A percentile compares a stretch with the other conserved stretches of the same genome.
These are phyloP conservation scores for Sutorius australiensis DNA, from an alignment of 768 basidiomycete species.

Conservation along the genomic window DNA sequence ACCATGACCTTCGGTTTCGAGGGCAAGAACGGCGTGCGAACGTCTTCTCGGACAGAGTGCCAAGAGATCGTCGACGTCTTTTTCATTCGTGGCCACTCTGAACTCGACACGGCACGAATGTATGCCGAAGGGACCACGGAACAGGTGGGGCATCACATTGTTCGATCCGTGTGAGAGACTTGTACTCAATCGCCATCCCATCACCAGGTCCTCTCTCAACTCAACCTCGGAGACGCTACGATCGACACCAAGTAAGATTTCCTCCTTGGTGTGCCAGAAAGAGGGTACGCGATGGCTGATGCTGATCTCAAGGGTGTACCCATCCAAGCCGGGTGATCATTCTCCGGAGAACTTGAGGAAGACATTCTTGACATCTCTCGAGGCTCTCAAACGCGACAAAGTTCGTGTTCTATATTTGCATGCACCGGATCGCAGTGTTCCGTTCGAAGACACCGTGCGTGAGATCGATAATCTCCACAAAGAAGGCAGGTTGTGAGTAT, in stretches of 20 bases:
- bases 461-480: conserved; percentile 53
- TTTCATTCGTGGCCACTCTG: conserved; percentile 38
- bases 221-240: conserved; percentile 38
- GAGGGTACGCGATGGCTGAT: background rate
- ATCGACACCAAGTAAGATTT: conserved; percentile 46
- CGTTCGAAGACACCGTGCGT: conserved; percentile 53
- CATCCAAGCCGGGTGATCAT: conserved; percentile 41
- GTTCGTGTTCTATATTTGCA: conserved; percentile 56
- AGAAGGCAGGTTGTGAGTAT: conserved; percentile 51
- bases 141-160: conserved; percentile 29
- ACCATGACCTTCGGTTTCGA: conserved; percentile 45
- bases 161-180: background rate
- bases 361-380: conserved; percentile 45
- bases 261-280: background rate
- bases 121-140: conserved; percentile 57
- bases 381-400: conserved; percentile 43
- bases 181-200: background rate
- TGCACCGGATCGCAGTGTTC: conserved; percentile 54
- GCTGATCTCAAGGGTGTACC: conserved; percentile 35
- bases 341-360: conserved; percentile 38
- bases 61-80: conserved; percentile 46
- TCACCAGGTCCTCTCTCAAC: conserved; percentile 36
- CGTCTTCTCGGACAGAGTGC: conserved; percentile 32
- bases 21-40: conserved; percentile 41
- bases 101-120: conserved; percentile 49